phyloP scores from a whole-genome alignment of 768 basidiomycete species.

The Hysterangium stoloniferum region DNA sequence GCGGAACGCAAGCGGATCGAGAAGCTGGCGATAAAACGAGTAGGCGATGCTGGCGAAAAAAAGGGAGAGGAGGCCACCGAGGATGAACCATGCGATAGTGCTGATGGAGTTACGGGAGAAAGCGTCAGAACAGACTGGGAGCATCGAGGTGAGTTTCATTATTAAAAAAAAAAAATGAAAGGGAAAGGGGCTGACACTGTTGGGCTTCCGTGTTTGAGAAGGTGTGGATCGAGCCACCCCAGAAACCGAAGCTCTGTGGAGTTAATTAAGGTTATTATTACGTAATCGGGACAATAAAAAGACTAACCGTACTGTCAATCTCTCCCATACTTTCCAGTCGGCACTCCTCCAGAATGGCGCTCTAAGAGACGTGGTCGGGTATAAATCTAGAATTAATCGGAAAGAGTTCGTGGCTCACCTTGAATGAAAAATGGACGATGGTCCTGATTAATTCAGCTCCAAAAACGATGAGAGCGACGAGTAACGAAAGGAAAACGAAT shows the following conservation, averaged over 20 bases:
- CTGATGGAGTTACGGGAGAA: constrained; percentile 64
- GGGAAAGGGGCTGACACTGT: constrained; percentile 32
- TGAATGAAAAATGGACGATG: constrained; percentile 59
- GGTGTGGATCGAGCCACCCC: constrained; percentile 32
- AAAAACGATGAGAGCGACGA: constrained; percentile 40
- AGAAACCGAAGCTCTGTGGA: constrained; percentile 38
- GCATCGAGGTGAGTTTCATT: constrained; percentile 13
- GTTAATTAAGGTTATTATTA: neutral
- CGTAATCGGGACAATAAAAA: neutral
- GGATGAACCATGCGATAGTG: constrained; percentile 55
- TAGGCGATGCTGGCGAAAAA: constrained; percentile 64
- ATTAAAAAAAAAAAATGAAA: neutral
- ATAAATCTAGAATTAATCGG: neutral
- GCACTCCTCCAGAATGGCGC: constrained; percentile 53
- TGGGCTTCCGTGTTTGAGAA: constrained; percentile 34
- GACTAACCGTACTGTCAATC: constrained; percentile 27
- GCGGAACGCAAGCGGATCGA: constrained; percentile 51
- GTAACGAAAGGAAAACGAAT: constrained; percentile 45
- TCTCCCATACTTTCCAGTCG: constrained; percentile 29
- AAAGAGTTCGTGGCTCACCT: constrained; percentile 34
- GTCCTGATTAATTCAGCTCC: constrained; percentile 47
- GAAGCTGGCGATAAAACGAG: constrained; percentile 65
- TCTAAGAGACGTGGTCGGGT: constrained; percentile 21
- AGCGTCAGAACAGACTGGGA: constrained; percentile 49
- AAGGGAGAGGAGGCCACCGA: constrained; percentile 45